These are phyloP conservation scores for Murraya koenigii DNA, from an alignment of 345 rosid genomes.

Conservation along the genomic window DNA sequence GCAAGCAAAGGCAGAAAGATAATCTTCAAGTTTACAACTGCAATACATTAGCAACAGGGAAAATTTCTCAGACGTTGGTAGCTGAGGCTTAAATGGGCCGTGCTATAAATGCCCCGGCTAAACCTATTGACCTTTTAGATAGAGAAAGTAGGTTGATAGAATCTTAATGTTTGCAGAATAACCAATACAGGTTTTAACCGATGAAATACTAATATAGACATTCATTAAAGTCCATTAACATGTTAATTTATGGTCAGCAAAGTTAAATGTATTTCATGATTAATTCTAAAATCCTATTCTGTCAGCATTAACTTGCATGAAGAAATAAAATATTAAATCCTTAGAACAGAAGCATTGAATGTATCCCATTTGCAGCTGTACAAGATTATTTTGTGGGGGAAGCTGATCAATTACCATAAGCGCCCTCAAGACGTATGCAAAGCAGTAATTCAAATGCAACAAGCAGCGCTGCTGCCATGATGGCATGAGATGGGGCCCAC, in stretches of 20 bases:
- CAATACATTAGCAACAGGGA: conserved; percentile 23
- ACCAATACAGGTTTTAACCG: neutral
- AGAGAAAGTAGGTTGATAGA: conserved; percentile 20
- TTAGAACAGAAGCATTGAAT: neutral
- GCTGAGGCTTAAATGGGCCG: neutral
- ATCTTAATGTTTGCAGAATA: neutral
- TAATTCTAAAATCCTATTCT: neutral
- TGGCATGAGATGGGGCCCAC: conserved; percentile 92
- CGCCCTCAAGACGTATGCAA: conserved; percentile 65
- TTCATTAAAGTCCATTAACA: neutral
- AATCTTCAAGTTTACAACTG: conserved; percentile 79
- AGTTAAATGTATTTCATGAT: neutral
- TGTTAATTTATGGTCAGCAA: neutral
- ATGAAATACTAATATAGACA: neutral
- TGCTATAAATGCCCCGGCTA: neutral
- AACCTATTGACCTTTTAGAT: neutral
- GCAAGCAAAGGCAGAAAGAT: conserved; percentile 78
- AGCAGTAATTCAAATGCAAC: conserved; percentile 84
- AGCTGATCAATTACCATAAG: conserved; percentile 45
- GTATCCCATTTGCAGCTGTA: neutral
- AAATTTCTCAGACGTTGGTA: neutral
- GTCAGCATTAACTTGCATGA: neutral
- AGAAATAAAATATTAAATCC: neutral
- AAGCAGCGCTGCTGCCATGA: conserved; percentile 75
- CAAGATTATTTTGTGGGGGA: conserved; percentile 8